These are phyloP conservation scores for Salix udensis DNA, from an alignment of 345 rosid species.

Conservation along the genomic window DNA sequence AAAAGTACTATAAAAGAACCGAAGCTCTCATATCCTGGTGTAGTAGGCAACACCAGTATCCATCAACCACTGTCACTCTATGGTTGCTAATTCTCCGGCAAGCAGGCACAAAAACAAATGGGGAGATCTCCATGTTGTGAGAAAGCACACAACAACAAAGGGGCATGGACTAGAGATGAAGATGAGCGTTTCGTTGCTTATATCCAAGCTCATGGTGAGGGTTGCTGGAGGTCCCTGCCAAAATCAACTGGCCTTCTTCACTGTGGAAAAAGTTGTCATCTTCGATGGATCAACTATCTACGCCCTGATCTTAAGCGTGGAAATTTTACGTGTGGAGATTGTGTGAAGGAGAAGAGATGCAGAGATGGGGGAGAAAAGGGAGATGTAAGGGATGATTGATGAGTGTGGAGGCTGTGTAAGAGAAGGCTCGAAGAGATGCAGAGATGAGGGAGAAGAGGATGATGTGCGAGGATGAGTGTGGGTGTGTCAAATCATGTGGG, in stretches of 20 bases:
- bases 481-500: no score
- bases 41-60: neutral
- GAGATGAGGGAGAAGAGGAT: no score
- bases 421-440: no score
- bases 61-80: no score
- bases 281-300: constrained; percentile 30
- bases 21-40: neutral
- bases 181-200: constrained; percentile 25
- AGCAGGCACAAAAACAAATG: constrained; percentile 9
- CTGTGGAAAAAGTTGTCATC: constrained; percentile 34
- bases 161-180: constrained; percentile 37
- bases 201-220: constrained; percentile 33
- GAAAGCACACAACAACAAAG: constrained; percentile 36
- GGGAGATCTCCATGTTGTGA: constrained; percentile 37
- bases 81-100: no score
- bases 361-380: no score
- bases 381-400: no score
- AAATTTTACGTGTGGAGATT: constrained; percentile 5
- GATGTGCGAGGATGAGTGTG: no score
- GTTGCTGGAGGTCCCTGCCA: constrained; percentile 36
- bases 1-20: neutral
- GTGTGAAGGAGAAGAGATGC: no score
- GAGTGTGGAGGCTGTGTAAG: no score
- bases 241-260: constrained; percentile 34
- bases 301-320: constrained; percentile 35